A percentile compares a stretch with the other conserved stretches of the same genome.
phyloP scores from a whole-genome alignment of 805 yeast genomes.

The Nakazawaea ernobii region DNA sequence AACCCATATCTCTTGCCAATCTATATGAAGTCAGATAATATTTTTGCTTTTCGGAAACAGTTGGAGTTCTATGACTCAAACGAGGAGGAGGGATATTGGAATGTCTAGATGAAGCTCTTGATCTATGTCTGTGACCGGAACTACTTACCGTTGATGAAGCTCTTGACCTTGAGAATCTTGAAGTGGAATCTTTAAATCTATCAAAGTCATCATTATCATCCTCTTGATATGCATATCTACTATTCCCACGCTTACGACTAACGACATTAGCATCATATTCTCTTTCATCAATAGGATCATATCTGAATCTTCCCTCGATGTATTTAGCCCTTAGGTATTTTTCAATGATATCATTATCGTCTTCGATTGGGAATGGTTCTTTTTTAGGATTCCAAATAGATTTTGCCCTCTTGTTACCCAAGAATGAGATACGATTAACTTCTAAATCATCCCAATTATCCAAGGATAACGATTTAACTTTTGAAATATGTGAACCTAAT shows the following conservation, averaged over 20 bases:
- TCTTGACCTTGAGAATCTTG: slow-evolving; percentile 10
- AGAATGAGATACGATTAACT: slow-evolving; percentile 32
- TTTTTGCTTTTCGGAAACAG: slow-evolving; percentile 46
- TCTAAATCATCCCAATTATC: slow-evolving; percentile 65
- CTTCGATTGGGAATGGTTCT: slow-evolving; percentile 70
- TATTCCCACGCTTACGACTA: neutral
- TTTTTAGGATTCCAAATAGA: slow-evolving; percentile 63
- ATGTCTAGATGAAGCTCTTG: slow-evolving; percentile 8
- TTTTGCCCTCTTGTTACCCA: slow-evolving; percentile 61
- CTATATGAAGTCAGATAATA: slow-evolving; percentile 43
- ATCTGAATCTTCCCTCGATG: slow-evolving; percentile 52
- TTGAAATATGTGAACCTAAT: slow-evolving; percentile 55
- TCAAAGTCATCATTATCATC: slow-evolving; percentile 11
- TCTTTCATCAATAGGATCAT: slow-evolving; percentile 27
- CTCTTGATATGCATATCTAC: neutral
- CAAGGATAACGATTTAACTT: slow-evolving; percentile 66
- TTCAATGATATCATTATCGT: slow-evolving; percentile 66
- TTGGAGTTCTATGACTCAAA: slow-evolving; percentile 45
- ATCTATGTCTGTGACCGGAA: slow-evolving; percentile 10
- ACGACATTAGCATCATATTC: slow-evolving; percentile 27
- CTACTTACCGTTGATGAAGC: slow-evolving; percentile 12
- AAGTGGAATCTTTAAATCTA: slow-evolving; percentile 5
- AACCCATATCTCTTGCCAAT: slow-evolving; percentile 50
- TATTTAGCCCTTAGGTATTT: slow-evolving; percentile 64
- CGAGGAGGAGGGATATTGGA: slow-evolving; percentile 27